Conservation (phyloP, 1,284 basidiomycete species). For the Leccinum griseonigrum region DNA sequence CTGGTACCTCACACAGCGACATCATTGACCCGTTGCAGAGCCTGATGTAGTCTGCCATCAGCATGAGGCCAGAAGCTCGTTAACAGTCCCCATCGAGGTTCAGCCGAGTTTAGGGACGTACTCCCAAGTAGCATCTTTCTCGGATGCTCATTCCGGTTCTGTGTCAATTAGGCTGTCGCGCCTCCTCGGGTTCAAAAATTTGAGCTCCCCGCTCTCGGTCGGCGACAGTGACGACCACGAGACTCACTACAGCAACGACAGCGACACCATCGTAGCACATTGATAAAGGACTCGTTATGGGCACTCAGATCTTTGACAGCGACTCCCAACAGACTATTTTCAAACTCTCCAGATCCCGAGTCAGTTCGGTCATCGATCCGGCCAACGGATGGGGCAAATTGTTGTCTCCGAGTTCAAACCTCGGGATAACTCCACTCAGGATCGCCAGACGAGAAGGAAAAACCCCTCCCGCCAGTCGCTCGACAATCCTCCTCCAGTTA, state of each 20-base stretch:
- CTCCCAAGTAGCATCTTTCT: slow-evolving; percentile 69
- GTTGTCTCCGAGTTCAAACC: slow-evolving; percentile 38
- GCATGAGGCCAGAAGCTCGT: slow-evolving; percentile 62
- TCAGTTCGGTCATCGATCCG: slow-evolving; percentile 56
- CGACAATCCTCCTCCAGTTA: slow-evolving; percentile 80
- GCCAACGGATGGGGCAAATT: slow-evolving; percentile 51
- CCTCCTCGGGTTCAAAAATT: slow-evolving; percentile 81
- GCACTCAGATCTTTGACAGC: slow-evolving; percentile 18
- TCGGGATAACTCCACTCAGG: slow-evolving; percentile 61
- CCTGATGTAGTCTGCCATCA: slow-evolving; percentile 59
- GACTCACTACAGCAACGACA: slow-evolving; percentile 23
- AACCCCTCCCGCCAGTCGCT: slow-evolving; percentile 48
- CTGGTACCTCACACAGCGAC: slow-evolving; percentile 51
- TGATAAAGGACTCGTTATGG: slow-evolving; percentile 25
- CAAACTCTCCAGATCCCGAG: slow-evolving; percentile 59
- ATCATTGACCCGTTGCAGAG: slow-evolving; percentile 51
- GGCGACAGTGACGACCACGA: slow-evolving; percentile 13
- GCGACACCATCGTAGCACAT: slow-evolving; percentile 5
- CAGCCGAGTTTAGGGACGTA: slow-evolving; percentile 60
- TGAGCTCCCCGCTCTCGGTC: slow-evolving; percentile 45
- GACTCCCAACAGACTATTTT: slow-evolving; percentile 46
- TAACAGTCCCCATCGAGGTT: slow-evolving; percentile 56
- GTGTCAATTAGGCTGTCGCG: slow-evolving; percentile 67
- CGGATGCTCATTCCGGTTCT: slow-evolving; percentile 71
- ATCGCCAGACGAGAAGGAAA: slow-evolving; percentile 64